A percentile compares a stretch with the other conserved stretches of the same genome.
Evolutionary conservation across 352 stramenopile genomes (phyloP).

Genomic region (Lagenidium giganteum): DNA sequence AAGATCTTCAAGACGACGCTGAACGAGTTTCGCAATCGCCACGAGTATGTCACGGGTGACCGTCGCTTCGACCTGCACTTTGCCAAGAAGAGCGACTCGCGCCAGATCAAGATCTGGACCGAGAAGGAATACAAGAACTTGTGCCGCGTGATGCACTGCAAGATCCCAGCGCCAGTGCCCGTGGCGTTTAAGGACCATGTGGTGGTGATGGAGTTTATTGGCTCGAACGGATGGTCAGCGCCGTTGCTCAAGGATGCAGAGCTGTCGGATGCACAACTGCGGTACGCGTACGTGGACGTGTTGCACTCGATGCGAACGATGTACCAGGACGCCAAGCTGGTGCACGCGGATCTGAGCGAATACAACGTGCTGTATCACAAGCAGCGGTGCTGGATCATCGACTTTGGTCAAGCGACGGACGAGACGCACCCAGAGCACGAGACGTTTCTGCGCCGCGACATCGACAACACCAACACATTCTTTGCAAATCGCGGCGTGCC

Average conservation of each 20-base stretch:
- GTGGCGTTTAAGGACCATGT: constrained; percentile 60
- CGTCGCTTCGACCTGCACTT: constrained; percentile 70
- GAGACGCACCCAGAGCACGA: constrained; percentile 62
- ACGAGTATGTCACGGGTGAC: constrained; percentile 82
- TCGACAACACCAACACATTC: constrained; percentile 72
- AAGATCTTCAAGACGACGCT: constrained; percentile 86
- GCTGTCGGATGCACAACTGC: constrained; percentile 46
- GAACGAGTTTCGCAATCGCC: constrained; percentile 76
- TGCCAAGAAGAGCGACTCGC: constrained; percentile 61
- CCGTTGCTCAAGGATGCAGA: constrained; percentile 61
- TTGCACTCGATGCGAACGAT: constrained; percentile 37
- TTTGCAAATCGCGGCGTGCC: constrained; percentile 50
- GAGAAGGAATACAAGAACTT: constrained; percentile 74
- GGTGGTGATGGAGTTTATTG: constrained; percentile 71
- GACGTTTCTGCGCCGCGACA: constrained; percentile 66
- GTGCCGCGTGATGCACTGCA: constrained; percentile 37
- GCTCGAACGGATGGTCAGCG: constrained; percentile 44
- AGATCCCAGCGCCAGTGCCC: constrained; percentile 36
- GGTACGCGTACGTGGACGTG: constrained; percentile 48
- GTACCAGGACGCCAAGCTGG: constrained; percentile 47
- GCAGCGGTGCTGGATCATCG: constrained; percentile 83
- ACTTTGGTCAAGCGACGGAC: constrained; percentile 90
- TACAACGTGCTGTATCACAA: constrained; percentile 88
- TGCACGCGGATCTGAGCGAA: constrained; percentile 70
- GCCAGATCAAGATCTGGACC: constrained; percentile 69